Conservation (phyloP, 305 asterid genomes). For the Fraxinus latifolia region DNA sequence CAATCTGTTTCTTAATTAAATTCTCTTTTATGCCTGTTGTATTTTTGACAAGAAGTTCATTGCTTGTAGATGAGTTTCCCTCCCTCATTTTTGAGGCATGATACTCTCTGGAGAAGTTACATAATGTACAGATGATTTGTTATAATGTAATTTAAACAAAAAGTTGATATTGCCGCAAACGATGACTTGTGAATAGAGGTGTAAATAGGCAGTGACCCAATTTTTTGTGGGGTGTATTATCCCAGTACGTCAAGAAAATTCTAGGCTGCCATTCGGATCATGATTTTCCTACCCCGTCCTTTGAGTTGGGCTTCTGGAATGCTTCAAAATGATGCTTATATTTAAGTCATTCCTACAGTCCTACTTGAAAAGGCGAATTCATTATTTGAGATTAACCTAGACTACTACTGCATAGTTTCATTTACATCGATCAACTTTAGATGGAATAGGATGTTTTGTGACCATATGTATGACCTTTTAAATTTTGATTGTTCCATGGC, state of each 20-base stretch:
- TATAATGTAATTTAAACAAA: background rate
- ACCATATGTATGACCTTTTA: background rate
- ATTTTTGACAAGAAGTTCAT: background rate
- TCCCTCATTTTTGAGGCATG: constrained; percentile 8
- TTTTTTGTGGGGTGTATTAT: background rate
- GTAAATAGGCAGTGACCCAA: background rate
- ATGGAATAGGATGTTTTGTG: background rate
- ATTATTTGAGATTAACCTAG: background rate
- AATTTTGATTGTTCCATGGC: background rate
- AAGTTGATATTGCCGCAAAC: background rate
- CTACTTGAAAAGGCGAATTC: background rate
- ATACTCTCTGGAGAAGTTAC: background rate
- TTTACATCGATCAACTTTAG: background rate
- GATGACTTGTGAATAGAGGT: background rate
- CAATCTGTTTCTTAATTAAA: background rate
- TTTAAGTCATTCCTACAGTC: background rate
- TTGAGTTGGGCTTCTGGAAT: background rate
- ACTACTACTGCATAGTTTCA: background rate
- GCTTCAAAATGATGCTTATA: background rate
- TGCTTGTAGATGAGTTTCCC: background rate
- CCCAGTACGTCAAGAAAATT: background rate
- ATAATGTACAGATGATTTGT: background rate
- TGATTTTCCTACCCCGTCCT: background rate
- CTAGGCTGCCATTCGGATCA: background rate
- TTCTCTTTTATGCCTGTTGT: constrained; percentile 4